A percentile compares a stretch with the other conserved stretches of the same genome.
Conservation (phyloP, 23 red algal species). For the Gracilaria vermiculophylla region DNA sequence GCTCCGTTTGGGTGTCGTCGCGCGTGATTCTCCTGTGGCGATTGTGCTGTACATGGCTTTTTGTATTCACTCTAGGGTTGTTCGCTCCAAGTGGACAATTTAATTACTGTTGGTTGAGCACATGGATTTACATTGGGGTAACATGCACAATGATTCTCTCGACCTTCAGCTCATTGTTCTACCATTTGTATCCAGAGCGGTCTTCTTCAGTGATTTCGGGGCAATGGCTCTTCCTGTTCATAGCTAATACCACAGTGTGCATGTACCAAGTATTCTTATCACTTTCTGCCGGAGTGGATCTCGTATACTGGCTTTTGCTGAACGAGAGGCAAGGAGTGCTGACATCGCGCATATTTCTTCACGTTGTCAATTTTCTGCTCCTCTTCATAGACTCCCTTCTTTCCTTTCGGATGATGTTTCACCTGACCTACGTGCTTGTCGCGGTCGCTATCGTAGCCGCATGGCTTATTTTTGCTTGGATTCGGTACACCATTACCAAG, state of each 20-base stretch:
- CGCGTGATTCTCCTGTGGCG: conserved; percentile 1
- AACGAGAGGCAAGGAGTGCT: not conserved
- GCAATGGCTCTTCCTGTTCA: not conserved
- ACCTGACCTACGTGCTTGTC: conserved; percentile 29
- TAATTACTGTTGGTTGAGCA: not conserved
- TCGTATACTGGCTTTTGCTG: conserved; percentile 55
- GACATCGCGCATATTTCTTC: not conserved
- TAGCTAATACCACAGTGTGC: not conserved
- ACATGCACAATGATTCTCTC: conserved; percentile 13
- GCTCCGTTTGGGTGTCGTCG: conserved; percentile 28
- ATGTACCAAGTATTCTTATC: conserved; percentile 1
- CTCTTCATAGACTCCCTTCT: conserved; percentile 43
- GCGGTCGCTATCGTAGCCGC: not conserved
- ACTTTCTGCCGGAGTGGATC: conserved; percentile 10
- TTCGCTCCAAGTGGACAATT: conserved; percentile 10
- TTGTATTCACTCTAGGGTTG: conserved; percentile 1
- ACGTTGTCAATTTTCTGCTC: conserved; percentile 44
- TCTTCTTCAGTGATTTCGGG: not conserved
- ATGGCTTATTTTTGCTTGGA: conserved; percentile 61
- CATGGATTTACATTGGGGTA: not conserved
- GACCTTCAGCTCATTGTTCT: conserved; percentile 17
- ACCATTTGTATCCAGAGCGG: conserved; percentile 2
- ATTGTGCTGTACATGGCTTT: not conserved
- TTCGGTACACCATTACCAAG: conserved; percentile 25
- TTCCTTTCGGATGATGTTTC: conserved; percentile 36